phyloP scores from a whole-genome alignment of 257 asterid species.

The Schizonepeta tenuifolia region DNA sequence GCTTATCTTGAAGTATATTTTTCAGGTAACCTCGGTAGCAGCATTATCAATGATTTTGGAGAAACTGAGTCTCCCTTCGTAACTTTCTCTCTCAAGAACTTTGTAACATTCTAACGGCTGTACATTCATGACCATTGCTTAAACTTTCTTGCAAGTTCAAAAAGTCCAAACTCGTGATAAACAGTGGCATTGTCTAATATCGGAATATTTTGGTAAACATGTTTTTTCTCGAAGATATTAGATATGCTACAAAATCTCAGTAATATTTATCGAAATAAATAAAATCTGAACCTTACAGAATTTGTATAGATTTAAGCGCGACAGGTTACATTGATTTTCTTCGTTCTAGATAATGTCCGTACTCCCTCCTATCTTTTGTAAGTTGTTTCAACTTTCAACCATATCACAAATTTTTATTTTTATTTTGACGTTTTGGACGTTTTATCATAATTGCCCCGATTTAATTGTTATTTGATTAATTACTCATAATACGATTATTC shows the following conservation, averaged over 20 bases:
- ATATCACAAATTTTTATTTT: no score
- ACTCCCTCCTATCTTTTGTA: no score
- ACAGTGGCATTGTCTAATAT: background rate
- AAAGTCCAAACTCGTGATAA: background rate
- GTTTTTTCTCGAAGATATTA: background rate
- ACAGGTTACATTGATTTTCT: background rate
- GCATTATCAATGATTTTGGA: slow-evolving; percentile 20
- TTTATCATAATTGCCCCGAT: no score
- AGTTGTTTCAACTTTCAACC: no score
- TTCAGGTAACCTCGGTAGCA: slow-evolving; percentile 35
- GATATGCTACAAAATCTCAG: background rate
- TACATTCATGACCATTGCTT: background rate
- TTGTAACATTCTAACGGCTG: background rate
- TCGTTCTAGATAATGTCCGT: no score
- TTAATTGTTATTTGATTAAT: no score
- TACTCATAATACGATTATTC: no score
- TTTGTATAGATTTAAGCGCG: background rate
- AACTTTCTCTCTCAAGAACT: background rate
- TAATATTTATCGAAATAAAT: background rate
- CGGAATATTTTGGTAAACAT: background rate
- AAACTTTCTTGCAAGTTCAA: slow-evolving; percentile 2
- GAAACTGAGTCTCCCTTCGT: slow-evolving; percentile 11
- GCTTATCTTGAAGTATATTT: slow-evolving; percentile 4
- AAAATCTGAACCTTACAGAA: background rate
- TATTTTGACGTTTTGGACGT: no score